Conservation (phyloP, 805 yeast genomes). For the Yarrowia divulgata region DNA sequence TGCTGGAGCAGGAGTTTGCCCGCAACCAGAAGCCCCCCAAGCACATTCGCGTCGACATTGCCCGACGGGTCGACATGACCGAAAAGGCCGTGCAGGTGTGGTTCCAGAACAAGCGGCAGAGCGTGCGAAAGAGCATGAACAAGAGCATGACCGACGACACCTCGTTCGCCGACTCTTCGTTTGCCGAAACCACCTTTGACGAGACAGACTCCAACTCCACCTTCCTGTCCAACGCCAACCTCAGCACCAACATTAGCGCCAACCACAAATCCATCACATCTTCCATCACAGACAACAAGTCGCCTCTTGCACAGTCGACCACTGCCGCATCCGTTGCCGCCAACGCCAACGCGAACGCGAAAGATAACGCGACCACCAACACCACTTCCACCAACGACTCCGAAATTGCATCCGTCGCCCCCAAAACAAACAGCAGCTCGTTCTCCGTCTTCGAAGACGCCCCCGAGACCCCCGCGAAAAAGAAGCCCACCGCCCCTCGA, state of each 20-base stretch:
- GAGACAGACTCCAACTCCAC: slow-evolving; percentile 4
- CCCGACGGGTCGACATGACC: slow-evolving; percentile 85
- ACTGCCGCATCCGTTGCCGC: neutral
- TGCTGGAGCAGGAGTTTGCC: slow-evolving; percentile 80
- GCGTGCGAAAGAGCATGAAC: slow-evolving; percentile 53
- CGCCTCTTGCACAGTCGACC: slow-evolving; percentile 5
- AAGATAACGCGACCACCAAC: too few relatives aligned
- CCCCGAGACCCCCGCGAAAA: slow-evolving; percentile 26
- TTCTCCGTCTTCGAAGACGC: slow-evolving; percentile 40
- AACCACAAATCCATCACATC: slow-evolving; percentile 11
- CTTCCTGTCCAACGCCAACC: neutral
- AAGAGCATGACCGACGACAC: slow-evolving; percentile 40
- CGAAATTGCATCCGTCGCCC: slow-evolving; percentile 35
- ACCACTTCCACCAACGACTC: slow-evolving; percentile 2
- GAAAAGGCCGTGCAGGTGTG: slow-evolving; percentile 98
- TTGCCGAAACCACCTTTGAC: slow-evolving; percentile 19
- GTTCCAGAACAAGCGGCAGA: slow-evolving; percentile 96
- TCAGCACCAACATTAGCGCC: neutral
- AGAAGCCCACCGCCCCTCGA: slow-evolving; percentile 29
- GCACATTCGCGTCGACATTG: slow-evolving; percentile 76
- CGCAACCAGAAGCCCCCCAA: slow-evolving; percentile 83
- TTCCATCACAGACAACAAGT: slow-evolving; percentile 5
- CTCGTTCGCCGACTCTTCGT: slow-evolving; percentile 32
- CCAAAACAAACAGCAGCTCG: slow-evolving; percentile 26
- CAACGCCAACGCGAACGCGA: neutral